Evolutionary conservation across 2,329 filamentous ascomycete genomes (phyloP).

Genomic region (Akanthomyces muscarius): DNA sequence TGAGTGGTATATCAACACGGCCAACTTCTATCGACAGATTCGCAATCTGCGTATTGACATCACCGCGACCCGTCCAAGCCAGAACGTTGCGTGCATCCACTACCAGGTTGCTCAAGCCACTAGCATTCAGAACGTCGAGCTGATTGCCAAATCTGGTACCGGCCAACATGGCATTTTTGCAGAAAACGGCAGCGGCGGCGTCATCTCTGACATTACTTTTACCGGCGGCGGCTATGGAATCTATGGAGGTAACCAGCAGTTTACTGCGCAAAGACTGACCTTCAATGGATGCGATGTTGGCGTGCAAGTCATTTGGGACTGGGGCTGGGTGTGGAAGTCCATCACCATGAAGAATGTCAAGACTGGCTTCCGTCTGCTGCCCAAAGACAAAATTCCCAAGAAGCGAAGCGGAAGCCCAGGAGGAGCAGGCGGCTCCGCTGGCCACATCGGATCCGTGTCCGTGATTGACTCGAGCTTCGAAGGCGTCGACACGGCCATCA

Average conservation of each 20-base stretch:
- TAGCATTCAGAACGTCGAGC: constrained; percentile 20
- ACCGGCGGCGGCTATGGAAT: constrained; percentile 50
- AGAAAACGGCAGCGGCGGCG: constrained; percentile 32
- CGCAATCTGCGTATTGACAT: constrained; percentile 22
- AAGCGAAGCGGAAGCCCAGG: no score
- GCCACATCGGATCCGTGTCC: no score
- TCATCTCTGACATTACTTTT: constrained; percentile 56
- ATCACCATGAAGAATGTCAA: neutral
- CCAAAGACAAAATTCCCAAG: no score
- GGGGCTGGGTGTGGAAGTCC: constrained; percentile 54
- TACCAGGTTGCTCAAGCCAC: constrained; percentile 25
- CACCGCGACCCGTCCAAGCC: neutral
- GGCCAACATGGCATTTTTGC: constrained; percentile 15
- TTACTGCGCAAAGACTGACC: constrained; percentile 61
- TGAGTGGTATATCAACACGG: constrained; percentile 21
- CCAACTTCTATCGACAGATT: constrained; percentile 20
- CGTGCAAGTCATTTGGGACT: constrained; percentile 67
- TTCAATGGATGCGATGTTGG: constrained; percentile 58
- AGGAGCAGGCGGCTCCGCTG: no score
- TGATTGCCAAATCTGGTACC: constrained; percentile 4
- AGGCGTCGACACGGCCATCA: no score
- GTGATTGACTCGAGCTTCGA: no score
- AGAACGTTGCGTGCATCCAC: constrained; percentile 17
- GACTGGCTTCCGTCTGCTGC: neutral
- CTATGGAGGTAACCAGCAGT: constrained; percentile 55